A percentile compares a stretch with the other conserved stretches of the same genome.
phyloP scores from a whole-genome alignment of 2,329 filamentous ascomycete genomes.

The Sclerotinia sclerotiorum region DNA sequence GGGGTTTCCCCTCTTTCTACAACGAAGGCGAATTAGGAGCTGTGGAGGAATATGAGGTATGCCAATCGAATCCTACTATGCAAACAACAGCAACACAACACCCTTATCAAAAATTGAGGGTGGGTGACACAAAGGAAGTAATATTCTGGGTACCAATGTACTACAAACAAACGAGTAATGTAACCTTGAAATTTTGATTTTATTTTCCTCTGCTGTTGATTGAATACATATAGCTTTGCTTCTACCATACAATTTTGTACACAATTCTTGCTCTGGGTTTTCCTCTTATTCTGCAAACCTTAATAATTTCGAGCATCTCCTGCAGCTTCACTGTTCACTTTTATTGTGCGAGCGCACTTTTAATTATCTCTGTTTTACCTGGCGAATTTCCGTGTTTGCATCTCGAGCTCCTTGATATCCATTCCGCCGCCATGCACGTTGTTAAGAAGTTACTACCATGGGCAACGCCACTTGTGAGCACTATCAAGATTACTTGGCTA shows the following conservation, averaged over 20 bases:
- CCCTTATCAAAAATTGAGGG: not conserved
- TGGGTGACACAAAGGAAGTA: not conserved
- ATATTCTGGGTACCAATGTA: too few relatives aligned
- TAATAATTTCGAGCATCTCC: not conserved
- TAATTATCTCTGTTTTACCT: not conserved
- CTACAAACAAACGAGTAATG: too few relatives aligned
- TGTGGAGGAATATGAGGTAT: not conserved
- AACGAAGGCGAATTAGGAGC: too few relatives aligned
- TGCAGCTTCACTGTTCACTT: not conserved
- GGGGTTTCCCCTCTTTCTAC: not conserved
- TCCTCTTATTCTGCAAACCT: not conserved
- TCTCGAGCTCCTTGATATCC: constrained; percentile 13
- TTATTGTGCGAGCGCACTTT: not conserved
- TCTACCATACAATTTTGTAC: too few relatives aligned
- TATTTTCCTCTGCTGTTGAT: too few relatives aligned
- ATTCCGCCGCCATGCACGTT: constrained; percentile 25
- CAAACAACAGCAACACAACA: too few relatives aligned
- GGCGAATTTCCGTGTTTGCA: not conserved
- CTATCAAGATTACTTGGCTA: not conserved
- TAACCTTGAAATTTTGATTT: too few relatives aligned
- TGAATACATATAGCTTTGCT: too few relatives aligned
- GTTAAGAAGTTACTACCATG: constrained; percentile 27
- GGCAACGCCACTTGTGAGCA: constrained; percentile 34
- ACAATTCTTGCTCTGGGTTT: not conserved
- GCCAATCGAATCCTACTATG: too few relatives aligned